Percentiles rank a stretch among this genome's conserved stretches.
Conservation (phyloP, 1,284 basidiomycete genomes). For the Coriolopsis trogii region DNA sequence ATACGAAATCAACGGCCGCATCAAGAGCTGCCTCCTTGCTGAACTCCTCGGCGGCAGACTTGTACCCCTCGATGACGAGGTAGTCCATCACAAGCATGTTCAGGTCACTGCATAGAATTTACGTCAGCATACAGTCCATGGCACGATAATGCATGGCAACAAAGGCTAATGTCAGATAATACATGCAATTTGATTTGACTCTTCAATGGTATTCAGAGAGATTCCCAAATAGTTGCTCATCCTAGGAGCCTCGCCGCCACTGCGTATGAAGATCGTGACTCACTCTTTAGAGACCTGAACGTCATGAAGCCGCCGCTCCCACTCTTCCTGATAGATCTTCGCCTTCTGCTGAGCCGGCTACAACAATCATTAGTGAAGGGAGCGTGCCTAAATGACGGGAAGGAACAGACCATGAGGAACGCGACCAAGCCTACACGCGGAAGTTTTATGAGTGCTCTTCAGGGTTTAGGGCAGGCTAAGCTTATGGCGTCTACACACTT, state of each 20-base stretch:
- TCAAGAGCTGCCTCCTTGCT: constrained; percentile 83
- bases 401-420: constrained; percentile 35
- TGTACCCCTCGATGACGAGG: constrained; percentile 96
- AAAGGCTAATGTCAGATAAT: constrained; percentile 66
- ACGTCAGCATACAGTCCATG: constrained; percentile 37
- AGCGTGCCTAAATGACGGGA: constrained; percentile 1
- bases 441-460: constrained; percentile 33
- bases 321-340: constrained; percentile 70
- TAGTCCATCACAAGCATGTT: constrained; percentile 98
- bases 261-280: constrained; percentile 39
- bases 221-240: constrained; percentile 81
- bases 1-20: constrained; percentile 84
- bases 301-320: constrained; percentile 74
- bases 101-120: constrained; percentile 67
- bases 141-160: constrained; percentile 16
- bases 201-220: constrained; percentile 79
- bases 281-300: constrained; percentile 79
- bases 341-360: constrained; percentile 47
- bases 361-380: constrained; percentile 6
- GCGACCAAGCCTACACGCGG: constrained; percentile 11
- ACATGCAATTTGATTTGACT: constrained; percentile 67
- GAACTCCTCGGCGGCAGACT: constrained; percentile 94
- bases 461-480: constrained; percentile 36
- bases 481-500: neutral
- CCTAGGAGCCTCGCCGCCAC: constrained; percentile 33